A percentile compares a stretch with the other conserved stretches of the same genome.
Evolutionary conservation across 2,329 filamentous ascomycete species (phyloP).

Genomic region (Anisogramma anomala): DNA sequence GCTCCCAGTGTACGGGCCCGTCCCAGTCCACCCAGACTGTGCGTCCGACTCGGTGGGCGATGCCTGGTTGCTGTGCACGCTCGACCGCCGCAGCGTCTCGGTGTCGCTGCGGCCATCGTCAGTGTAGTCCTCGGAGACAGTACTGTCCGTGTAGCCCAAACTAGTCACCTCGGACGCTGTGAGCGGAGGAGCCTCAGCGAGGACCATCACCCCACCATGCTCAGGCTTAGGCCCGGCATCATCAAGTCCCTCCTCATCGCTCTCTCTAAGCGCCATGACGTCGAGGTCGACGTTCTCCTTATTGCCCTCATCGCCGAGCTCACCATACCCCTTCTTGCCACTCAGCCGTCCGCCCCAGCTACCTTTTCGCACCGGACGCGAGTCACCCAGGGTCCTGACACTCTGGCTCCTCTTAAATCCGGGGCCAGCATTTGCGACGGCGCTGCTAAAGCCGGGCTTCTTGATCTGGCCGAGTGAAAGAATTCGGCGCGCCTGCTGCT

Average conservation of each 20-base stretch:
- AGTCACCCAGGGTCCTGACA: conserved; percentile 49
- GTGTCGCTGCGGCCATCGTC: conserved; percentile 35
- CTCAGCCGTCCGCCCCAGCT: conserved; percentile 50
- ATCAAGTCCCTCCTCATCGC: conserved; percentile 44
- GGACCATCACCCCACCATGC: conserved; percentile 16
- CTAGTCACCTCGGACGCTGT: background rate
- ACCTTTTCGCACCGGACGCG: conserved; percentile 47
- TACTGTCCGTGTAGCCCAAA: conserved; percentile 4
- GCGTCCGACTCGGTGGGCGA: conserved; percentile 5
- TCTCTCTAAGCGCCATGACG: conserved; percentile 33
- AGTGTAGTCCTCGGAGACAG: conserved; percentile 1
- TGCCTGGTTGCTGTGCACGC: conserved; percentile 17
- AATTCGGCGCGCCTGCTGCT: conserved; percentile 58
- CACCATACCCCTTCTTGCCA: conserved; percentile 35
- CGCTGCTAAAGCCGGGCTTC: conserved; percentile 32
- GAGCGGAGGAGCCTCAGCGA: conserved; percentile 13
- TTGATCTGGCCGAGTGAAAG: conserved; percentile 84
- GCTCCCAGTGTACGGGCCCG: background rate
- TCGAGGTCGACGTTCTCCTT: conserved; percentile 28
- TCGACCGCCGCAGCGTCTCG: conserved; percentile 37
- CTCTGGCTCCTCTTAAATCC: conserved; percentile 69
- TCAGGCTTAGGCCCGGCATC: conserved; percentile 14
- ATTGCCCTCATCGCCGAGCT: conserved; percentile 47
- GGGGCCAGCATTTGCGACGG: conserved; percentile 34
- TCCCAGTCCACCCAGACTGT: conserved; percentile 11